Base-by-base conservation (phyloP, 306 rosid genomes). In the Dicorynia guianensis region DNA sequence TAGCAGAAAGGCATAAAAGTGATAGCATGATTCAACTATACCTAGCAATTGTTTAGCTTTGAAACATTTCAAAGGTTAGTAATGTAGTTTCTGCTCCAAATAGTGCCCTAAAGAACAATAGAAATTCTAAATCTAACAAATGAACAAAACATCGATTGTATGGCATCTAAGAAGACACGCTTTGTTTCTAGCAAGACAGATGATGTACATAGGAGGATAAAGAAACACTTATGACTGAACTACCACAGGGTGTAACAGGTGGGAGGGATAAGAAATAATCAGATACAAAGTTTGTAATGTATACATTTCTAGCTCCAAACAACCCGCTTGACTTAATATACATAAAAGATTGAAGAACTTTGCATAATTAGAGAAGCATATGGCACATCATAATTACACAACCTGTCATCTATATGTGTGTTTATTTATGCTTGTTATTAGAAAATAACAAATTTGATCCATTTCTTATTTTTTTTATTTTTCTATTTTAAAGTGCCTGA, bases 11-110 rank as follows among this genome's bases (percentile, higher is more conserved):
- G 30, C 12, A 44, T 1, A 54, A 40, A 56, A 59, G 35, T 11
- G 54, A 33, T 65, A 15, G 52, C 20, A 33, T 12, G 43, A 61
- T 35, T 13, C 20, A 70, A 19, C 9, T 13, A 39, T 48, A 52
- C 54, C 49, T 3, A 34, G 50, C 35, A 33, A 43, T 6, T 40
- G n/a, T 40, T 53, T 30, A 53, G 60, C 42, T 63, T 65, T 50
- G 69, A 15, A 38, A 57, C 40, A 9, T 69, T 25, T 25, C 25
- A 58, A 66, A 10, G 42, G 7, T 48, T 5, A 30, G 66, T 65
- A 25, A 64, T 10, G 83, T 63, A 65, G 55, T 61, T 61, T 74
- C 55, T 52, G 48, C 62, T 25, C 30, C 30, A 25, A 25, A 25
- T 25, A 1, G 30, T 25, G 30, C 30, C 30, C 30, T 2, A 25